A percentile compares a stretch with the other conserved stretches of the same genome.
phyloP scores from a whole-genome alignment of 2,329 filamentous ascomycete species.

The Alternaria triticina region DNA sequence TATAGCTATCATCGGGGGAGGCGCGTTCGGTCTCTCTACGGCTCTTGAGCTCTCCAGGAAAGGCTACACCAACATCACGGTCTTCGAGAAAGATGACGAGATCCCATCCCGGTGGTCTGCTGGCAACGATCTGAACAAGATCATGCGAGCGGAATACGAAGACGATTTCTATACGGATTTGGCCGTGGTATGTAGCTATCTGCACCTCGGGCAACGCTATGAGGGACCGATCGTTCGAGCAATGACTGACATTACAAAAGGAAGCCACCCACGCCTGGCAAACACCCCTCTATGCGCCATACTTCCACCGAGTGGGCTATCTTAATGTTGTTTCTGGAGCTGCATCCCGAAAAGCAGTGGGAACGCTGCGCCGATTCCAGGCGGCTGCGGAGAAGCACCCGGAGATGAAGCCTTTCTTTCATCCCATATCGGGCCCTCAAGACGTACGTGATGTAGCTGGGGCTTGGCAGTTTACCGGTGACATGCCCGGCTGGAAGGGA shows the following conservation, averaged over 20 bases:
- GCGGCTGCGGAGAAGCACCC: slow-evolving; percentile 52
- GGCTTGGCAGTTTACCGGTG: slow-evolving; percentile 56
- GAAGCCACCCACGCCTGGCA: slow-evolving; percentile 62
- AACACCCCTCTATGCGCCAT: slow-evolving; percentile 60
- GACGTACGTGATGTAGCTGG: slow-evolving; percentile 52
- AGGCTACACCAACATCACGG: slow-evolving; percentile 38
- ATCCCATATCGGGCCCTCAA: slow-evolving; percentile 22
- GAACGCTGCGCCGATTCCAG: slow-evolving; percentile 54
- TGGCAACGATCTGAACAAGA: slow-evolving; percentile 68
- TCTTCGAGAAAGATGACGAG: slow-evolving; percentile 40
- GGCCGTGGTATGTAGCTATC: slow-evolving; percentile 52
- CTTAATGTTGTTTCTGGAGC: slow-evolving; percentile 58
- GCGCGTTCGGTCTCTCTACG: slow-evolving; percentile 41
- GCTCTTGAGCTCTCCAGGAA: slow-evolving; percentile 38
- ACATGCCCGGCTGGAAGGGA: slow-evolving; percentile 61
- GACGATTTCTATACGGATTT: slow-evolving; percentile 63
- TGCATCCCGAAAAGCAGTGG: slow-evolving; percentile 57
- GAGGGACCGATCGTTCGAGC: neutral
- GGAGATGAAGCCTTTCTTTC: slow-evolving; percentile 48
- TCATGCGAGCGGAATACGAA: slow-evolving; percentile 65
- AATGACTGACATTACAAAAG: slow-evolving; percentile 22
- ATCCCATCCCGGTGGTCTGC: slow-evolving; percentile 61
- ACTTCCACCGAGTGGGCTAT: slow-evolving; percentile 61
- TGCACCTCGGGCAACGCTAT: neutral
- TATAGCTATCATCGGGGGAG: slow-evolving; percentile 38